Percentiles rank a stretch among this genome's conserved stretches.
These are phyloP conservation scores for Gossypium gossypioides DNA, from an alignment of 441 rosid species.

Conservation along the genomic window DNA sequence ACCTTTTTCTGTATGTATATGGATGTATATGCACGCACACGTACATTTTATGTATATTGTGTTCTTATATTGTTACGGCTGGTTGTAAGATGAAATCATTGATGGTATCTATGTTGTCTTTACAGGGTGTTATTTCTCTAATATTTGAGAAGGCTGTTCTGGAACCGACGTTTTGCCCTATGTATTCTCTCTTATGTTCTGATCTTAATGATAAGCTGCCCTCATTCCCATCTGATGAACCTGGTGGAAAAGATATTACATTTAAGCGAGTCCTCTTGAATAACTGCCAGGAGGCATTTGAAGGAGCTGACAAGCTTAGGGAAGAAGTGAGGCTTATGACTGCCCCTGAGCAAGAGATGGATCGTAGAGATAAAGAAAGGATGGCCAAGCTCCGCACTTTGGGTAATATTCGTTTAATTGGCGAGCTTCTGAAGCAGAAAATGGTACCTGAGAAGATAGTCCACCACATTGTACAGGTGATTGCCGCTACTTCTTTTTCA, in stretches of 20 bases:
- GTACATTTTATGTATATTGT: background rate
- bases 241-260: constrained; percentile 65
- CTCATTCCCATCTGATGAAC: constrained; percentile 70
- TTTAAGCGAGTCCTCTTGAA: constrained; percentile 72
- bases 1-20: background rate
- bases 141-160: constrained; percentile 84
- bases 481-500: background rate
- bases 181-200: constrained; percentile 76
- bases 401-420: constrained; percentile 80
- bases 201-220: constrained; percentile 73
- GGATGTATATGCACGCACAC: background rate
- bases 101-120: background rate
- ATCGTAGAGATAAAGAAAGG: constrained; percentile 77
- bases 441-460: constrained; percentile 85
- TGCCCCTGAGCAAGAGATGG: constrained; percentile 62
- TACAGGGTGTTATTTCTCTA: constrained; percentile 72
- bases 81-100: background rate
- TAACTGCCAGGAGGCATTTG: constrained; percentile 86
- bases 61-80: background rate
- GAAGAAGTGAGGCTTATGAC: constrained; percentile 64
- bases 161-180: constrained; percentile 87
- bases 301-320: constrained; percentile 67
- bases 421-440: constrained; percentile 83
- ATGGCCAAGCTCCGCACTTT: constrained; percentile 64
- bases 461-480: constrained; percentile 70